A percentile compares a stretch with the other conserved stretches of the same genome.
Evolutionary conservation across 2,329 filamentous ascomycete genomes (phyloP).

Genomic region (Nakataea oryzae): DNA sequence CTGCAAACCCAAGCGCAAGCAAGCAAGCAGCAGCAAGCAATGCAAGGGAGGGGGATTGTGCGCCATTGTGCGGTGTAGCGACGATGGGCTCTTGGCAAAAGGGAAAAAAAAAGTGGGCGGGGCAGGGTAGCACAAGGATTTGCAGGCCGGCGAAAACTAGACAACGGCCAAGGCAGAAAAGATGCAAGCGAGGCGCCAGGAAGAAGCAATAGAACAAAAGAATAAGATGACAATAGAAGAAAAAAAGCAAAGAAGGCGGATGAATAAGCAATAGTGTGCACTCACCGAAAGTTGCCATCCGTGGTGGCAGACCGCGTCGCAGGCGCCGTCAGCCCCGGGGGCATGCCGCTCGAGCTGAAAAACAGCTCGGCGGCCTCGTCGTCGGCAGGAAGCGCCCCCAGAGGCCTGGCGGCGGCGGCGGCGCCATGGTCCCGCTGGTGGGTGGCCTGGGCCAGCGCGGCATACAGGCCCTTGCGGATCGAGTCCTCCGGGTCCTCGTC

Average conservation of each 20-base stretch:
- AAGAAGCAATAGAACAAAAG: too few species aligned
- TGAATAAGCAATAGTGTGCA: neutral
- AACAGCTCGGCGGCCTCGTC: neutral
- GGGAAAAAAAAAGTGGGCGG: too few species aligned
- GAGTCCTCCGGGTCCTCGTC: constrained; percentile 10
- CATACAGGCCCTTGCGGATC: constrained; percentile 8
- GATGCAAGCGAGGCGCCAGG: too few species aligned
- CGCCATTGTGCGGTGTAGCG: neutral
- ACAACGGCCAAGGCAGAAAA: neutral
- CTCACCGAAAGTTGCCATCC: neutral
- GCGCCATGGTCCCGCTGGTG: neutral
- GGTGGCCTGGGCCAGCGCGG: constrained; percentile 2
- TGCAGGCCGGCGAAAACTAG: neutral
- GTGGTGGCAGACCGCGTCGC: neutral
- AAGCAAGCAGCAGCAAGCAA: too few species aligned
- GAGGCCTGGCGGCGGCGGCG: neutral
- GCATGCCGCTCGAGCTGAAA: neutral
- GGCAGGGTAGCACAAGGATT: too few species aligned
- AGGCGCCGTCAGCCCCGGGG: neutral
- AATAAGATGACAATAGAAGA: neutral
- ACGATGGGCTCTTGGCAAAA: neutral
- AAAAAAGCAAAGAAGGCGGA: neutral
- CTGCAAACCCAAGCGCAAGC: neutral
- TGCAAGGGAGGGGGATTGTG: neutral
- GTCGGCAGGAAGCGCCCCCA: neutral